Evolutionary conservation across 306 rosid genomes (phyloP).

Genomic region (Pyrus bretschneideri): DNA sequence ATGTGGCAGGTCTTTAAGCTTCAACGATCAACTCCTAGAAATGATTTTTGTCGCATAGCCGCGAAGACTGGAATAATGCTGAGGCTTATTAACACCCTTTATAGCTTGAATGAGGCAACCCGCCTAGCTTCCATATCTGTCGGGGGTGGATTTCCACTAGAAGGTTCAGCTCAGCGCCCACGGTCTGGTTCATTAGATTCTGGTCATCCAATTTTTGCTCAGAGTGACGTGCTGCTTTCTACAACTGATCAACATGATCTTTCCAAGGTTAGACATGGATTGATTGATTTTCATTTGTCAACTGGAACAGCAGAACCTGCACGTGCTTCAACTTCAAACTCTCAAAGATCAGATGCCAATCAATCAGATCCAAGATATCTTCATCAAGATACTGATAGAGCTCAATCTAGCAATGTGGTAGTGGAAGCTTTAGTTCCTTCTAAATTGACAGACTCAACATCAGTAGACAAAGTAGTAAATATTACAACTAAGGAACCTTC

Average conservation of each 20-base stretch:
- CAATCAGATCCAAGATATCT: conserved; percentile 35
- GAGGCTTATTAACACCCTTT: conserved; percentile 93
- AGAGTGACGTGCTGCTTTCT: conserved; percentile 51
- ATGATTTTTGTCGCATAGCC: conserved; percentile 93
- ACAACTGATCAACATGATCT: conserved; percentile 58
- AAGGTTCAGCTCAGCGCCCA: conserved; percentile 66
- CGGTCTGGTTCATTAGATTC: conserved; percentile 80
- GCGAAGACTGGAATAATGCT: conserved; percentile 89
- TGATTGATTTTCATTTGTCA: conserved; percentile 53
- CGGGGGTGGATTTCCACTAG: conserved; percentile 70
- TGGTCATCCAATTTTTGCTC: conserved; percentile 51
- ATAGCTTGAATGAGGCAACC: conserved; percentile 97
- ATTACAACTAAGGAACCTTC: conserved; percentile 52
- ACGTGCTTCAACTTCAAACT: conserved; percentile 73
- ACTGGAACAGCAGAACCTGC: conserved; percentile 51
- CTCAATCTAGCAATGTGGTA: conserved; percentile 52
- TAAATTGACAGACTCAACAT: conserved; percentile 34
- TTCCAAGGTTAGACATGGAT: conserved; percentile 57
- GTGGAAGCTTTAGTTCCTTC: conserved; percentile 38
- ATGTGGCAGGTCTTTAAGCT: conserved; percentile 99
- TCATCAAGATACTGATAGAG: conserved; percentile 56
- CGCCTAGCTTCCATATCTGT: conserved; percentile 74
- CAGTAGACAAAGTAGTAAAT: conserved; percentile 43
- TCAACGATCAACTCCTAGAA: conserved; percentile 90
- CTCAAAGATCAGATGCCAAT: conserved; percentile 66